phyloP scores from a whole-genome alignment of 345 rosid genomes.

The Eucalyptus sp. region DNA sequence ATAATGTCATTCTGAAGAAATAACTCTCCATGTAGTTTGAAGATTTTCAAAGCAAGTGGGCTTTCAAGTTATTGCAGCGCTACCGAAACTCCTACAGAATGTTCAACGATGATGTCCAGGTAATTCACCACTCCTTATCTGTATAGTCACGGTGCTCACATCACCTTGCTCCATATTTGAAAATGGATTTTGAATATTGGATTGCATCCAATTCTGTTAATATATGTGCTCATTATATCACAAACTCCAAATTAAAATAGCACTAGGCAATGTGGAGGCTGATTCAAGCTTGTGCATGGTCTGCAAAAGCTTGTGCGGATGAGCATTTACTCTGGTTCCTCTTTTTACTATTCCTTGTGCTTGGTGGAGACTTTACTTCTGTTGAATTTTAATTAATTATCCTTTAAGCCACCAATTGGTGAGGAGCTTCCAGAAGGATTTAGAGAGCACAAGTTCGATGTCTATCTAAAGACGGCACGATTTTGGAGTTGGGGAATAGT shows the following conservation, averaged over 20 bases:
- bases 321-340: background rate
- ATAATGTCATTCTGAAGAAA: background rate
- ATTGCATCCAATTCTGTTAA: background rate
- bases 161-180: background rate
- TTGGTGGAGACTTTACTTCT: background rate
- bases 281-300: background rate
- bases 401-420: background rate
- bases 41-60: constrained; percentile 99
- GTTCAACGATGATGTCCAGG: constrained; percentile 99
- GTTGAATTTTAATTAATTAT: background rate
- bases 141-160: background rate
- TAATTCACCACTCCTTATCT: constrained; percentile 14
- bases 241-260: background rate
- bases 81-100: constrained; percentile 73
- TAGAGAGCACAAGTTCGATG: background rate
- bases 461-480: background rate
- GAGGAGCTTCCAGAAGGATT: background rate
- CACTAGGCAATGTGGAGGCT: background rate
- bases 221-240: background rate
- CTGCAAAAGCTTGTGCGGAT: background rate
- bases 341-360: background rate
- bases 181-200: background rate
- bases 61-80: constrained; percentile 89
- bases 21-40: constrained; percentile 56
- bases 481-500: background rate